Evolutionary conservation across 306 rosid genomes (phyloP), one percentile per base, ranked within the genome.

Genomic region (Medicago arabica): DNA sequence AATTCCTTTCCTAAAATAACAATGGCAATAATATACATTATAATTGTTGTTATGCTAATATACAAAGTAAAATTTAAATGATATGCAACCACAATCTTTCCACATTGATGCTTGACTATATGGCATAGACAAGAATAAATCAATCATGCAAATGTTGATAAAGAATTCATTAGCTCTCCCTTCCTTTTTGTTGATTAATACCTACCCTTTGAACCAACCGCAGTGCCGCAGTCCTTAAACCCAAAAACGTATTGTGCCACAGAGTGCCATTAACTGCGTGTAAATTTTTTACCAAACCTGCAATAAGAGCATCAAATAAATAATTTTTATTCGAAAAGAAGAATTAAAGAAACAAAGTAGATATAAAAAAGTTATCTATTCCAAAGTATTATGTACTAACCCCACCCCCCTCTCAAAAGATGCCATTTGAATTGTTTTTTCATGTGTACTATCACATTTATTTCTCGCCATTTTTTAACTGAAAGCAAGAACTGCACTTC

Each of bases 151-250:
- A 67, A 46, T 44, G 61, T 65, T 71, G 78, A 4, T 50, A 31
- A 53, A 75, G 67, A 67, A 72, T n/a, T 46, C 34, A 74, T 75
- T 16, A 55, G 60, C 39, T 68, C 73, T 69, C 64, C 58, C 57
- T 68, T 18, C 50, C 15, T 31, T 46, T 77, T 43, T 16, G 21
- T 55, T 64, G 15, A 81, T 75, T 41, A 72, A 76, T 71, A 83
- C 89, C 74, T 86, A 94, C 97, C 97, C 97, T 92, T 83, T 90
- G 98, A 78, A 94, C 88, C 62, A 92, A 90, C 49, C 96, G 95
- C 31, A 94, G 83, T 28, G 96, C 95, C 80, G 98, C 85, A 81
- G 86, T 74, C 98, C 98, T 92, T 80, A 94, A 78, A 78, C 95
- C 95, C 80, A 94, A 85, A 86, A 94, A 94, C 63, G 97, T 80